Base-by-base conservation (phyloP, 208 protist species). In the Leishmania arabica region DNA sequence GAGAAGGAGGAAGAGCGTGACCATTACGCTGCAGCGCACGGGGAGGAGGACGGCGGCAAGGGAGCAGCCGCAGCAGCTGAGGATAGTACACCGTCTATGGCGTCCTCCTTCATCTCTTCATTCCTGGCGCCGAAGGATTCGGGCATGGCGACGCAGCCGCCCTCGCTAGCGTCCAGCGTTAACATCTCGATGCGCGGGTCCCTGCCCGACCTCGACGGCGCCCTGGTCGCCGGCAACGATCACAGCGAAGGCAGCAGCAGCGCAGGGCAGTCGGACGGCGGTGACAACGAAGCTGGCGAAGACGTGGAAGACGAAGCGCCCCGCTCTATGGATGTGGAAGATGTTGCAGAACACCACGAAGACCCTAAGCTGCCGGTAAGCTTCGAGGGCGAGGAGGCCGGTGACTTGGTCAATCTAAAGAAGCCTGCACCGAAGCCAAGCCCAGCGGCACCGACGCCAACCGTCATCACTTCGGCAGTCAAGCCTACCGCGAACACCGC, bases 231-330 rank as follows among this genome's bases (percentile, higher is more conserved):
- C 40, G 62, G 47, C 53, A 34, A 75, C 15, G 75, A 86, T 42
- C 74, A 80, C 40, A 87, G 81, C 76, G 79, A 78, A 72, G 77
- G 77, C 47, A 74, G 78, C 80, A 83, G 77, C 84, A 85, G 80
- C 74, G 70, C 79, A 54, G 76, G 78, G 2, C 77, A 88, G 75
- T 85, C 78, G 31, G 80, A 84, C 65, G 75, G 76, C 40, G 75
- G 78, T n/a, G 82, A 86, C 62, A 79, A 47, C 65, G 82, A 86
- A 34, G 78, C 68, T 1, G 74, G 24, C 13, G 82, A 86, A 42
- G 82, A 82, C 56, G 76, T 58, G 53, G 84, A 83, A 13, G 84
- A 87, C 34, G 80, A 84, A 65, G 51, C 74, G 54, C 82, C 49
- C 45, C 80, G 71, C 71, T 75, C 76, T 27, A 51, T 54, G 27